Conservation (phyloP, 805 yeast genomes). For the Candida anglica region DNA sequence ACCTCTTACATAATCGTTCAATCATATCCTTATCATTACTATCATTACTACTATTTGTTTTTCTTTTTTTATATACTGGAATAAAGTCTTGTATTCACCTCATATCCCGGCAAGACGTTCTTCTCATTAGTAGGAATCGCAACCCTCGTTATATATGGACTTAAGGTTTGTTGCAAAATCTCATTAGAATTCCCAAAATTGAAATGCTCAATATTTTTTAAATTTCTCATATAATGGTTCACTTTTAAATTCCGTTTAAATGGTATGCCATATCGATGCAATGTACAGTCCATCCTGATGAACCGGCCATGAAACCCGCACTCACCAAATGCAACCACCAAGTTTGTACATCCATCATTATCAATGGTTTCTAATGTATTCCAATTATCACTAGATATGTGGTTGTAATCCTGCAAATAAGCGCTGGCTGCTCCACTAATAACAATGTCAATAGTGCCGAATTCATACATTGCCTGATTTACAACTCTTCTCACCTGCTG, state of each 20-base stretch:
- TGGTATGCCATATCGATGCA: conserved; percentile 42
- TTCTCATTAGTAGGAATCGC: too few relatives aligned
- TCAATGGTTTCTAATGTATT: conserved; percentile 36
- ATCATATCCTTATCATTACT: too few relatives aligned
- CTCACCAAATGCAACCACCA: conserved; percentile 38
- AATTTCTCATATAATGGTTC: too few relatives aligned
- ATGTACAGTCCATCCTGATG: conserved; percentile 38
- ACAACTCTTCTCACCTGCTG: conserved; percentile 59
- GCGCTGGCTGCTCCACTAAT: conserved; percentile 46
- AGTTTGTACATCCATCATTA: conserved; percentile 38
- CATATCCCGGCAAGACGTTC: too few relatives aligned
- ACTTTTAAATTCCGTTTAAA: conserved; percentile 13
- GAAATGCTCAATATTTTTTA: too few relatives aligned
- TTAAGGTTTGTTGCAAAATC: too few relatives aligned
- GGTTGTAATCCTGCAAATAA: conserved; percentile 39
- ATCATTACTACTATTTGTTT: too few relatives aligned
- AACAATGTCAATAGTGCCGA: conserved; percentile 40
- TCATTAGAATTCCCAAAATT: too few relatives aligned
- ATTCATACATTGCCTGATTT: conserved; percentile 44
- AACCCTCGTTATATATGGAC: too few relatives aligned
- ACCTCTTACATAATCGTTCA: too few relatives aligned
- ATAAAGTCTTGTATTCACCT: too few relatives aligned
- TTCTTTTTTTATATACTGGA: too few relatives aligned
- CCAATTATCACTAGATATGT: conserved; percentile 39
- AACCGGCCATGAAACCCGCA: conserved; percentile 48